Conservation (phyloP, 768 basidiomycete species). For the Macrolepiota fuliginosa region DNA sequence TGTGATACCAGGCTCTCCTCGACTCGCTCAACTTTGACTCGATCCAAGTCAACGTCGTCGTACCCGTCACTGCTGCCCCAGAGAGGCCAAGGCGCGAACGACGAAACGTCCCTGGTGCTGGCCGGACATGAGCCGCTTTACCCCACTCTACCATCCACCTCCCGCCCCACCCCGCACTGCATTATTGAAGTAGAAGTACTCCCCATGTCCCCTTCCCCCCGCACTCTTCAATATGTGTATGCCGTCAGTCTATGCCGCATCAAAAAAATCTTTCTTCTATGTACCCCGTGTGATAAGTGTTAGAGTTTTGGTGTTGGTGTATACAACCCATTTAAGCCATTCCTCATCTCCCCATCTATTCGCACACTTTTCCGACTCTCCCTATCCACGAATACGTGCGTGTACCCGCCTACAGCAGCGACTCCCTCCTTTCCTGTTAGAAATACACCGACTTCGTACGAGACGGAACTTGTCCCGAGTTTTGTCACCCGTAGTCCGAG, state of each 20-base stretch:
- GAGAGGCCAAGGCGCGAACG: slow-evolving; percentile 79
- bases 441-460: slow-evolving; percentile 81
- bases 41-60: slow-evolving; percentile 73
- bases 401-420: slow-evolving; percentile 59
- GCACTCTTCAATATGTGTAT: not conserved
- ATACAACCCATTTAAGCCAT: slow-evolving; percentile 44
- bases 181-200: not conserved
- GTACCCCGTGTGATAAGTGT: not conserved
- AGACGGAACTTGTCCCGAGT: slow-evolving; percentile 72
- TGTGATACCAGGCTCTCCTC: slow-evolving; percentile 68
- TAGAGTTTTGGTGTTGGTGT: slow-evolving; percentile 17
- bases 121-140: slow-evolving; percentile 24
- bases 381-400: slow-evolving; percentile 80
- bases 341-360: slow-evolving; percentile 40
- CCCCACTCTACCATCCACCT: too few species aligned
- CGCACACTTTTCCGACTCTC: slow-evolving; percentile 51
- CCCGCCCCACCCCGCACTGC: not conserved
- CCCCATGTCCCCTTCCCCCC: not conserved
- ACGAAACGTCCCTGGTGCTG: slow-evolving; percentile 82
- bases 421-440: slow-evolving; percentile 37
- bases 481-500: slow-evolving; percentile 67
- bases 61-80: slow-evolving; percentile 58
- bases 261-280: not conserved
- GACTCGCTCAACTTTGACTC: slow-evolving; percentile 91
- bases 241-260: not conserved